Evolutionary conservation across 2,329 filamentous ascomycete species (phyloP).

Genomic region (Pyrenophora teres): DNA sequence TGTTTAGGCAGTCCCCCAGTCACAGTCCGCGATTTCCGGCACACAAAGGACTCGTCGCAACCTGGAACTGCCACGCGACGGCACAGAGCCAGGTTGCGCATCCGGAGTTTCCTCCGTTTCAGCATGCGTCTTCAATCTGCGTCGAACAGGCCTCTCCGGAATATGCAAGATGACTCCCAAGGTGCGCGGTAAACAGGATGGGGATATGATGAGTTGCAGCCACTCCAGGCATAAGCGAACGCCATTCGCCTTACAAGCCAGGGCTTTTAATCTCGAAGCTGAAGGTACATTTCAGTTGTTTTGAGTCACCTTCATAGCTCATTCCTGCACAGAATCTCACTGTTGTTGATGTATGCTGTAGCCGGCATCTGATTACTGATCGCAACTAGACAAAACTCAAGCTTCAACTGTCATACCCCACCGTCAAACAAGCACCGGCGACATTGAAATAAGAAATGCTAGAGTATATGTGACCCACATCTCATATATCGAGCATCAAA

Average conservation of each 20-base stretch:
- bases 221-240: conserved; percentile 6
- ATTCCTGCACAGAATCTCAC: too few species aligned
- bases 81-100: conserved; percentile 11
- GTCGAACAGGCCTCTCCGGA: too few species aligned
- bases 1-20: background rate
- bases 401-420: conserved; percentile 4
- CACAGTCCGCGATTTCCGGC: conserved; percentile 2
- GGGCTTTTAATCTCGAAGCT: too few species aligned
- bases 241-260: background rate
- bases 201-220: conserved; percentile 8
- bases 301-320: too few species aligned
- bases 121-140: too few species aligned
- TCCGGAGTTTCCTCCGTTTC: conserved; percentile 11
- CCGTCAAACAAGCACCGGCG: conserved; percentile 13
- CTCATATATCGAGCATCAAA: conserved; percentile 16
- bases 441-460: conserved; percentile 4
- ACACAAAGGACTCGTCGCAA: background rate
- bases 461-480: conserved; percentile 13
- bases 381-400: background rate
- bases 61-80: conserved; percentile 6
- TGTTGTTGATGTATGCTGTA: background rate
- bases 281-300: too few species aligned
- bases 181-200: too few species aligned
- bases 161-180: too few species aligned
- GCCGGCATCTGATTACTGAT: background rate